Evolutionary conservation across 78 protist genomes (phyloP), one percentile per base, ranked within the genome.

Genomic region (Chrysochromulina tobinii): DNA sequence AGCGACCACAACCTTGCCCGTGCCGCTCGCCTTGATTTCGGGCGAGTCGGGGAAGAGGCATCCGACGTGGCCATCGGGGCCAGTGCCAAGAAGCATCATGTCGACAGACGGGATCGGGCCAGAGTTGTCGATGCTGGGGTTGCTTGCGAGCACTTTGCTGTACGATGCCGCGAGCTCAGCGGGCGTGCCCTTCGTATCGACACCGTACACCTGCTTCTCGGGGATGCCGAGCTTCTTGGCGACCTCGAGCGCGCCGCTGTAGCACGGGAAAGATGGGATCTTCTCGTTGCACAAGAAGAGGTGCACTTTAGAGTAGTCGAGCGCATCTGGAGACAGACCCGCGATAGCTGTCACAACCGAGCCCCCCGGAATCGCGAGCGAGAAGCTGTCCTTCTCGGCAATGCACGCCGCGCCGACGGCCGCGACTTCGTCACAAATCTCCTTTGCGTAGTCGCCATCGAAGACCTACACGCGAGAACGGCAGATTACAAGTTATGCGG

Each of bases 301-400:
- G 85, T 77, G 85, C 85, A 53, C 12, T 61, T 77, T 77, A 17
- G 15, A 8, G 15, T 20, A 15, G 59, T 77, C 85, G 61, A 50
- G 53, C 12, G 85, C 85, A 9, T 77, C 59, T 3, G 20, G 50
- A 3, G 85, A 48, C 11, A 77, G 2, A 1, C 21, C 77, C 21
- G 9, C 61, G 59, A 77, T 58, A 0, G 85, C 85, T 3, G 61
- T 11, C 14, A 77, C 85, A 18, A 77, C 85, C 5, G 85, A 77
- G 20, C 85, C 85, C 25, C 85, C 85, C 14, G 85, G 85, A 9
- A 77, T 77, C 27, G 51, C n/a, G 27, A 77, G 85, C 11, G 61
- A 53, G 85, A 77, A 77, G n/a, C n/a, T 15, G 85, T 27, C 85
- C 85, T 77, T 77, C 61, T 53, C 61, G 11, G 57, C 57, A 27